A percentile compares a stretch with the other conserved stretches of the same genome.
Evolutionary conservation across 352 stramenopile genomes (phyloP).

Genomic region (Globisporangium cederbergense): DNA sequence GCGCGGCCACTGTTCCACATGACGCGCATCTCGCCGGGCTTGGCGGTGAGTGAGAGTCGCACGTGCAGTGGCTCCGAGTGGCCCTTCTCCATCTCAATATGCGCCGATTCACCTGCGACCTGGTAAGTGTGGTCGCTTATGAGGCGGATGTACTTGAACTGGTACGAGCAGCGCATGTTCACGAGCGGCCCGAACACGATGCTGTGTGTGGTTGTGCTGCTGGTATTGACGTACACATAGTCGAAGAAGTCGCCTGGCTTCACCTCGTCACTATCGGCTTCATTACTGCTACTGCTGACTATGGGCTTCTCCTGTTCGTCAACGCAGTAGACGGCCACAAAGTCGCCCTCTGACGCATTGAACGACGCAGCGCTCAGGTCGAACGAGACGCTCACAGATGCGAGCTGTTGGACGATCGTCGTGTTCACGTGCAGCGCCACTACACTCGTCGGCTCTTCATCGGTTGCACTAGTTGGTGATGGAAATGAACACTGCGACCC

Average conservation of each 20-base stretch:
- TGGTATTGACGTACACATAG: conserved; percentile 22
- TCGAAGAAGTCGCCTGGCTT: conserved; percentile 20
- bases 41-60: conserved; percentile 14
- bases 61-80: conserved; percentile 33
- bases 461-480: background rate
- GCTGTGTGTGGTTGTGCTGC: conserved; percentile 3
- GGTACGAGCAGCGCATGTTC: conserved; percentile 48
- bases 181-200: conserved; percentile 38
- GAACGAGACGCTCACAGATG: conserved; percentile 15
- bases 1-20: conserved; percentile 50
- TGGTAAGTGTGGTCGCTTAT: background rate
- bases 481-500: conserved; percentile 11
- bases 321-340: conserved; percentile 37
- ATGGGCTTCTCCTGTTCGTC: conserved; percentile 20
- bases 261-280: background rate
- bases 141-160: conserved; percentile 33
- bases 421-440: conserved; percentile 14
- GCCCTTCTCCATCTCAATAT: conserved; percentile 36
- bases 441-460: background rate
- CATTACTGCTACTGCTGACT: background rate
- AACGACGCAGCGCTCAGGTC: conserved; percentile 1
- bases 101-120: conserved; percentile 15
- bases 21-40: conserved; percentile 39
- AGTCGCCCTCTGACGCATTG: conserved; percentile 16
- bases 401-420: conserved; percentile 31